These are phyloP conservation scores for Coriaria nepalensis DNA, from an alignment of 306 rosid genomes.

Conservation along the genomic window DNA sequence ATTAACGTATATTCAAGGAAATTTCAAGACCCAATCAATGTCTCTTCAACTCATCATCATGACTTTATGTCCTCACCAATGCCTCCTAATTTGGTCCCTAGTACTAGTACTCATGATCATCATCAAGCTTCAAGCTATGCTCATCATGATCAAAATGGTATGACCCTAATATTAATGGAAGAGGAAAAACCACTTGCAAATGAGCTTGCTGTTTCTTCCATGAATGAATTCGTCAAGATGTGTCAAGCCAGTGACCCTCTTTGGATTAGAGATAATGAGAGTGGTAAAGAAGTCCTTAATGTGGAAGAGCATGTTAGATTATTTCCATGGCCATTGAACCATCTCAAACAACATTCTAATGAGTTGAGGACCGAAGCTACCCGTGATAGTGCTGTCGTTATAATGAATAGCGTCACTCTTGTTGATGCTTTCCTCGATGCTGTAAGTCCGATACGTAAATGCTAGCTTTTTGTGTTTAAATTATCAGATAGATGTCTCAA, in stretches of 20 bases:
- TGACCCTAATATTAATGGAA: conserved; percentile 24
- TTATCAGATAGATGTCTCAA: background rate
- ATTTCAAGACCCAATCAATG: conserved; percentile 33
- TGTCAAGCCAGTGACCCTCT: conserved; percentile 50
- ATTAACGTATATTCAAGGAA: conserved; percentile 76
- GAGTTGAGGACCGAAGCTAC: conserved; percentile 62
- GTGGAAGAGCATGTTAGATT: conserved; percentile 53
- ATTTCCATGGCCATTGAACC: conserved; percentile 47
- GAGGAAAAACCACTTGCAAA: conserved; percentile 64
- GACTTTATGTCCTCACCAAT: conserved; percentile 44
- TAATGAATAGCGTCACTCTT: conserved; percentile 89
- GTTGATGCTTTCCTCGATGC: conserved; percentile 87
- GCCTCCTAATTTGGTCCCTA: conserved; percentile 30
- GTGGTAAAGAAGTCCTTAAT: conserved; percentile 55
- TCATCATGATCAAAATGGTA: too few species aligned
- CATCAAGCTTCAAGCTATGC: too few species aligned
- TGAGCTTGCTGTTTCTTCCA: conserved; percentile 55
- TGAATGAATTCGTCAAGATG: conserved; percentile 59
- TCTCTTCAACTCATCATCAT: conserved; percentile 34
- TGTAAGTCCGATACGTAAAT: conserved; percentile 25
- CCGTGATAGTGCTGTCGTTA: conserved; percentile 64
- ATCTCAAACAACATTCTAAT: conserved; percentile 29
- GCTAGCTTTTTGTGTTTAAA: background rate
- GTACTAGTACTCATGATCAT: conserved; percentile 14
- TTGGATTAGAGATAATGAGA: conserved; percentile 42